Evolutionary conservation across 352 stramenopile genomes (phyloP).

Genomic region (Elongisporangium undulatum): DNA sequence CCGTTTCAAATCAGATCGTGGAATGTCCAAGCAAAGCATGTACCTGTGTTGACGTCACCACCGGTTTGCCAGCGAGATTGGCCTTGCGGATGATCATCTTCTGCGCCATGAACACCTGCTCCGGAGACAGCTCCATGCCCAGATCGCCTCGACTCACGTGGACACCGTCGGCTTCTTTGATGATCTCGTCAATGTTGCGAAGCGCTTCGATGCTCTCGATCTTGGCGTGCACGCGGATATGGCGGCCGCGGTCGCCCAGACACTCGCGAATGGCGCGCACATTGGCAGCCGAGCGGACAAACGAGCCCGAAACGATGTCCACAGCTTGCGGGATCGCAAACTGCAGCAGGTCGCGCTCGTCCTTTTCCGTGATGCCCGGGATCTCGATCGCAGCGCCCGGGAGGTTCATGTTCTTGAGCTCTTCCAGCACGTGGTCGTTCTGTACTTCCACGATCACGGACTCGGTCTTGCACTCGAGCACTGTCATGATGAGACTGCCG

Average conservation of each 20-base stretch:
- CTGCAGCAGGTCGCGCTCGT: constrained; percentile 90
- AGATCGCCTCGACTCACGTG: constrained; percentile 99
- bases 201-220: constrained; percentile 99
- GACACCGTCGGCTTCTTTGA: constrained; percentile 97
- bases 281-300: constrained; percentile 97
- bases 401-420: constrained; percentile 98
- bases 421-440: constrained; percentile 90
- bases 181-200: constrained; percentile 96
- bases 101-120: constrained; percentile 98
- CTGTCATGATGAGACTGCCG: constrained; percentile 91
- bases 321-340: constrained; percentile 97
- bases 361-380: constrained; percentile 94
- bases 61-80: constrained; percentile 97
- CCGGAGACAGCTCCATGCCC: constrained; percentile 97
- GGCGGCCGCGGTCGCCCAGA: constrained; percentile 75
- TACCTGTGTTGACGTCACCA: constrained; percentile 93
- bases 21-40: constrained; percentile 13
- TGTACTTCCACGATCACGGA: constrained; percentile 71
- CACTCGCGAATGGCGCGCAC: constrained; percentile 87
- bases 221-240: constrained; percentile 97
- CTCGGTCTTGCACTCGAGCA: constrained; percentile 75
- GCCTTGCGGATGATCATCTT: constrained; percentile 99
- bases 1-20: background rate
- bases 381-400: constrained; percentile 86
- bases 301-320: constrained; percentile 98